Evolutionary conservation across 1,284 basidiomycete species (phyloP), one percentile per base, ranked within the genome.

Genomic region (Melanopsichium pennsylvanicum): DNA sequence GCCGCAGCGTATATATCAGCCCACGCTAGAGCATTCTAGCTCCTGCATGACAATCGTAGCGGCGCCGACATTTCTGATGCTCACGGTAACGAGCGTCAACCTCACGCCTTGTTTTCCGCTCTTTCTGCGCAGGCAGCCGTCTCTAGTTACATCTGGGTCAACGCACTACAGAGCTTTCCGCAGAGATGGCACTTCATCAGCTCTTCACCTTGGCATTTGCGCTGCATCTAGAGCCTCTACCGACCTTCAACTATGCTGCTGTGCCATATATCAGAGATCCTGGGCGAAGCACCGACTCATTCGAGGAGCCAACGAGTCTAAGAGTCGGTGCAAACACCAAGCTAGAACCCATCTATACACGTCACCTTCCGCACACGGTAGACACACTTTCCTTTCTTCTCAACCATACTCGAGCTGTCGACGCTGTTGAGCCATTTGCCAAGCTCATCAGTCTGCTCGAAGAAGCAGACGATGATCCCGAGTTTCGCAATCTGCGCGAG

Each of bases 181-280:
- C 15, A 27, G 32, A 13, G 22, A 70, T 70, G 67, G 52, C 61
- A 11, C 61, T 70, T 13, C 61, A 70, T 40, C 67, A 70, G 54
- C 57, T 64, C 45, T 76, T 80, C 43, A 80, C 78, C 3, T 43
- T 78, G 31, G 78, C 76, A 1, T 72, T 79, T 37, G 75, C 75
- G n/a, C 48, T 68, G 16, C 57, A 74, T 27, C 47, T 80, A 8
- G 59, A 74, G 43, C 77, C 78, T 2, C 43, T 79, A n/a, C 74
- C 78, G 1, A 63, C 52, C 2, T 52, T 75, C 29, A 46, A 56
- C 52, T 78, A 79, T 32, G 47, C 57, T 4, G 36, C 63, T 3
- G 67, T 72, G 0, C 59, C 60, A 9, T 54, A 44, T 29, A 38
- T 43, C 18, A 44, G 52, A 11, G 45, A 51, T 15, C 33, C 54